phyloP scores from a whole-genome alignment of 345 rosid genomes.

The Salix koriyanagi region DNA sequence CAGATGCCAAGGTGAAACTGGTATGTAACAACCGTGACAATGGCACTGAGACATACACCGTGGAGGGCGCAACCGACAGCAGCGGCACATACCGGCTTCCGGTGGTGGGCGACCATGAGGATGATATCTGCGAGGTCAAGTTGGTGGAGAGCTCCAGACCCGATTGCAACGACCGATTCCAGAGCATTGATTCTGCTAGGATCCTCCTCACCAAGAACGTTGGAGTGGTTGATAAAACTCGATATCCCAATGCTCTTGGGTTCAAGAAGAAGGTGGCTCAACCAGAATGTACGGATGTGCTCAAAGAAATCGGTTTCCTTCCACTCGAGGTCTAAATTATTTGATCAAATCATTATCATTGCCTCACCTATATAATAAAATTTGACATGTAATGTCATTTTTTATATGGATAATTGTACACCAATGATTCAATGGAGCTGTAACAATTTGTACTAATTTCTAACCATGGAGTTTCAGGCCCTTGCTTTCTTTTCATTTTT shows the following conservation, averaged over 20 bases:
- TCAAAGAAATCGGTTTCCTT: conserved; percentile 17
- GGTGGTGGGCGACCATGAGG: conserved; percentile 16
- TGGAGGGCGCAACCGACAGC: background rate
- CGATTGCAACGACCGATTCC: conserved; percentile 14
- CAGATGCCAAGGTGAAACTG: conserved; percentile 15
- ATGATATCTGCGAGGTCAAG: conserved; percentile 21
- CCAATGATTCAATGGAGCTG: background rate
- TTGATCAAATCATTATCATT: background rate
- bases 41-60: background rate
- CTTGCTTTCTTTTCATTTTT: too few species aligned
- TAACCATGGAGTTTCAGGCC: too few species aligned
- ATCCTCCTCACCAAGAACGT: conserved; percentile 18
- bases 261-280: conserved; percentile 5
- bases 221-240: conserved; percentile 13
- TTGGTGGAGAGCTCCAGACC: conserved; percentile 10
- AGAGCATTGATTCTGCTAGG: background rate
- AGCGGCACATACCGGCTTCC: conserved; percentile 10
- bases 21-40: conserved; percentile 11
- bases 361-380: background rate
- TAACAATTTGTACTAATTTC: background rate
- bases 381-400: background rate
- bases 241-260: conserved; percentile 21
- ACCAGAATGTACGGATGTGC: conserved; percentile 3
- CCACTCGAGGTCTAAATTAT: background rate
- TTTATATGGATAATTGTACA: background rate